Evolutionary conservation across 2,329 filamentous ascomycete species (phyloP).

Genomic region (Polytolypa hystricis): DNA sequence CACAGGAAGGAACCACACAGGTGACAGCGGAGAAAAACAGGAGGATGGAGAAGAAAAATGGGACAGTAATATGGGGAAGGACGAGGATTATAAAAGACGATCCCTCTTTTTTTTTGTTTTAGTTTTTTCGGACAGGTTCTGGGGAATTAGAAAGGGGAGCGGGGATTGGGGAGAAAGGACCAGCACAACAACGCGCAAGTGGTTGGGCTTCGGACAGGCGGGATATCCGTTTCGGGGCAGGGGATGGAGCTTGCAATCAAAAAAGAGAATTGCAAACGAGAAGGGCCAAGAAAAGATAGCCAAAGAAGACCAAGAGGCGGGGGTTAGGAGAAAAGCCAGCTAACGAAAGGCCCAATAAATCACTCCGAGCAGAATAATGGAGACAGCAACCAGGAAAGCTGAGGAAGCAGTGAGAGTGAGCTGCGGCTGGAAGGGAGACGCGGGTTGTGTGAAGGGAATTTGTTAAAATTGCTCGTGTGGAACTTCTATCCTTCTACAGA

Average conservation of each 20-base stretch:
- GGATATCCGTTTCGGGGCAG: slow-evolving; percentile 1
- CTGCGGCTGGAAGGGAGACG: no score
- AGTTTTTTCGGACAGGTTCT: not conserved
- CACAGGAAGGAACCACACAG: not conserved
- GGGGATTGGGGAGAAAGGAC: not conserved
- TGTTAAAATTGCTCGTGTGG: no score
- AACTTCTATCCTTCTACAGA: no score
- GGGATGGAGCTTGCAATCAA: not conserved
- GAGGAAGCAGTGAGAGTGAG: no score
- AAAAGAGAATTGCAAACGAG: not conserved
- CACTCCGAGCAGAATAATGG: not conserved
- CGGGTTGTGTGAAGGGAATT: no score
- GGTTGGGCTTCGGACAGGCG: slow-evolving; percentile 2
- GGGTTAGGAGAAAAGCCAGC: not conserved
- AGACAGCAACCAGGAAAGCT: not conserved
- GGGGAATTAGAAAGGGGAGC: not conserved
- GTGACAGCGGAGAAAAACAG: not conserved
- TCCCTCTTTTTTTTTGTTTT: no score
- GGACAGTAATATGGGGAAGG: not conserved
- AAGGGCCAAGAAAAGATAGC: not conserved
- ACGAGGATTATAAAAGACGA: not conserved
- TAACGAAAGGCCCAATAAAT: not conserved
- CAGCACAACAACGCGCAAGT: not conserved
- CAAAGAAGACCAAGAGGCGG: not conserved
- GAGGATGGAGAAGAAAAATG: not conserved